phyloP scores from a whole-genome alignment of 371 early-diverging fungal species.

The Haplosporangium sp. region DNA sequence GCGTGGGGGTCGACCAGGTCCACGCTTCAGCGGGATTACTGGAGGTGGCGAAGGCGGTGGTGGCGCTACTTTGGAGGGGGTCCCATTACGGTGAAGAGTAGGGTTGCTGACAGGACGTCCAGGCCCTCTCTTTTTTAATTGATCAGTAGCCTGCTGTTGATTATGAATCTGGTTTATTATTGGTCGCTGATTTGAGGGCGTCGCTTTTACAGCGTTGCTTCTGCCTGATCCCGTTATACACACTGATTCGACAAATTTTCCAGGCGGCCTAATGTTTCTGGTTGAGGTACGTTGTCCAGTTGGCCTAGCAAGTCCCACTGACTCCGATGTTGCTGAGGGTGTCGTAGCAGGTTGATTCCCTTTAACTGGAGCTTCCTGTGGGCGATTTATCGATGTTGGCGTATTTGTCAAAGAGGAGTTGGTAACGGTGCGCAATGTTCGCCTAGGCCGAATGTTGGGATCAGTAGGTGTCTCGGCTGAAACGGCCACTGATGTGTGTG shows the following conservation, averaged over 20 bases:
- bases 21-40: slow-evolving; percentile 38
- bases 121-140: slow-evolving; percentile 24
- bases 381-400: neutral
- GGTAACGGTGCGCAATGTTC: slow-evolving; percentile 24
- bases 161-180: slow-evolving; percentile 12
- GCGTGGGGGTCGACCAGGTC: slow-evolving; percentile 53
- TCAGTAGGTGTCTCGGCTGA: neutral
- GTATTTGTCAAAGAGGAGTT: slow-evolving; percentile 12
- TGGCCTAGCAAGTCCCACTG: neutral
- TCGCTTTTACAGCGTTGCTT: slow-evolving; percentile 13
- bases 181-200: slow-evolving; percentile 44
- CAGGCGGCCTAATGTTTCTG: slow-evolving; percentile 35
- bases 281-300: slow-evolving; percentile 34
- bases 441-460: slow-evolving; percentile 24
- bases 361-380: slow-evolving; percentile 1
- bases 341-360: neutral
- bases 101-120: slow-evolving; percentile 30
- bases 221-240: neutral
- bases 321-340: slow-evolving; percentile 6
- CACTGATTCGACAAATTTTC: slow-evolving; percentile 13
- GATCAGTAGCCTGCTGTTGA: neutral
- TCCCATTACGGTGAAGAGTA: neutral
- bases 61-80: slow-evolving; percentile 4
- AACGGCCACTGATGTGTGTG: slow-evolving; percentile 4
- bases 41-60: slow-evolving; percentile 33